phyloP scores from a whole-genome alignment of 257 asterid genomes.

The Scutellaria minor region DNA sequence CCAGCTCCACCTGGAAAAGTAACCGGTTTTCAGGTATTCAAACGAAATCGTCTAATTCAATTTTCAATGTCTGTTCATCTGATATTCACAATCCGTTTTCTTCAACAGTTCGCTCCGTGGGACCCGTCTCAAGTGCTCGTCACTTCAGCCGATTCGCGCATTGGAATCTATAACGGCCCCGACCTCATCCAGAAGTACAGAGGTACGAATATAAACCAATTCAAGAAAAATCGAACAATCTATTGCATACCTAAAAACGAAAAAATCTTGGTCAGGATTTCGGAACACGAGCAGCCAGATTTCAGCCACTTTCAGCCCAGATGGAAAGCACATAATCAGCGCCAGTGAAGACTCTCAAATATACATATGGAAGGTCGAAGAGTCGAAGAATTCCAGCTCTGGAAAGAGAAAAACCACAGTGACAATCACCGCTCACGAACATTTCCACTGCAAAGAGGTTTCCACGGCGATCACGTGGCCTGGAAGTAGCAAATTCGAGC shows the following conservation, averaged over 20 bases:
- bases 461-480: conserved; percentile 96
- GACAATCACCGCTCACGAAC: conserved; percentile 48
- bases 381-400: conserved; percentile 19
- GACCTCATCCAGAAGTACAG: conserved; percentile 87
- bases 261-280: conserved; percentile 53
- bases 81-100: neutral
- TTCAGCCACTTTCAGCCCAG: conserved; percentile 77
- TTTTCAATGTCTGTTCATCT: neutral
- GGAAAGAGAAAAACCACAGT: conserved; percentile 17
- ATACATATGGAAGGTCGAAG: conserved; percentile 85
- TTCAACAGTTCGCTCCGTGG: conserved; percentile 85
- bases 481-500: conserved; percentile 58
- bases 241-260: too few relatives aligned
- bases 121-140: conserved; percentile 86
- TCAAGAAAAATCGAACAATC: too few relatives aligned
- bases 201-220: conserved; percentile 41
- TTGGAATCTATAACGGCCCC: conserved; percentile 77
- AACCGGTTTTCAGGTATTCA: conserved; percentile 88
- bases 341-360: conserved; percentile 95
- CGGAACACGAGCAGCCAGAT: conserved; percentile 88
- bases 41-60: too few relatives aligned
- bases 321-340: conserved; percentile 78
- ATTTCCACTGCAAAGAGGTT: conserved; percentile 86
- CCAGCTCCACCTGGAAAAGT: conserved; percentile 63
- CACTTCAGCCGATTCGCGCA: conserved; percentile 92